Conservation (phyloP, 2,329 filamentous ascomycete species). For the Aspergillus fijiensis region DNA sequence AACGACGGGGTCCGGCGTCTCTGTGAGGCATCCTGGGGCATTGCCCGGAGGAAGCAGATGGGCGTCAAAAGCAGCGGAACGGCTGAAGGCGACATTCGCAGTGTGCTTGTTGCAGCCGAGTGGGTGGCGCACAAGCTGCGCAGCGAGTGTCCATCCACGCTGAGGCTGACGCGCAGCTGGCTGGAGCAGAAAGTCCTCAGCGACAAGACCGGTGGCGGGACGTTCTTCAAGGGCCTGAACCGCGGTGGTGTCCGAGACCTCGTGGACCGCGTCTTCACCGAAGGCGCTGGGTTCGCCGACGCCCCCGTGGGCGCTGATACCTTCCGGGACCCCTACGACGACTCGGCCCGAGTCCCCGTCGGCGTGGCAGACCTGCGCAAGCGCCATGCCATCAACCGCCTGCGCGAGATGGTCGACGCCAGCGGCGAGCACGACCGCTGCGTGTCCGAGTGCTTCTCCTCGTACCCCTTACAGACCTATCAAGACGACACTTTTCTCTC, state of each 20-base stretch:
- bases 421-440: conserved; percentile 63
- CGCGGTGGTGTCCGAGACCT: conserved; percentile 64
- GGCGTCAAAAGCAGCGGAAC: conserved; percentile 45
- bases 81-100: conserved; percentile 59
- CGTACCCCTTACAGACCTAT: conserved; percentile 83
- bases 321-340: conserved; percentile 37
- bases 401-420: conserved; percentile 63
- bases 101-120: conserved; percentile 64
- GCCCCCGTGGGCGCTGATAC: conserved; percentile 39
- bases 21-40: conserved; percentile 66
- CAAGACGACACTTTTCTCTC: conserved; percentile 90
- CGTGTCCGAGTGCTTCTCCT: conserved; percentile 71
- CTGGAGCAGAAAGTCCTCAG: conserved; percentile 59
- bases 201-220: conserved; percentile 53
- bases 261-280: conserved; percentile 64
- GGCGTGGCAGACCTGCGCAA: conserved; percentile 62
- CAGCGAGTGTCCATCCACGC: conserved; percentile 39
- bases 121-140: conserved; percentile 64
- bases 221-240: conserved; percentile 58
- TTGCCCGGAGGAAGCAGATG: conserved; percentile 57
- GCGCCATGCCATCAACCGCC: conserved; percentile 56
- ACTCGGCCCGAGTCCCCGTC: conserved; percentile 35
- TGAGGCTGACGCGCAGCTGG: conserved; percentile 58
- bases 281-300: conserved; percentile 61
- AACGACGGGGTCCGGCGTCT: conserved; percentile 78